Evolutionary conservation across 805 yeast genomes (phyloP).

Genomic region (Teunomyces aglyptinius): DNA sequence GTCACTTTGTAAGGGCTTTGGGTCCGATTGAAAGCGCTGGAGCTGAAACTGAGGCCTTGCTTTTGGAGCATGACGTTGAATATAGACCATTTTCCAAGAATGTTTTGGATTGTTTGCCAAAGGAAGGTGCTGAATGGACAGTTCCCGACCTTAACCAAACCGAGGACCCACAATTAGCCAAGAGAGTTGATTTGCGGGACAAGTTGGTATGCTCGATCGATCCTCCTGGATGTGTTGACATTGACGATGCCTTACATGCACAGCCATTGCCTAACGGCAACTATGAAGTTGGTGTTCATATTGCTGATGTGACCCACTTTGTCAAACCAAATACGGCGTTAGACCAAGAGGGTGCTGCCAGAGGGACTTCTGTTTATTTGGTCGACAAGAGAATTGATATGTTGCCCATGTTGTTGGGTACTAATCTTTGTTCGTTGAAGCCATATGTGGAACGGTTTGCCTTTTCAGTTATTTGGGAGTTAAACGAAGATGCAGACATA

Average conservation of each 20-base stretch:
- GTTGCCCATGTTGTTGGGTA: constrained; percentile 93
- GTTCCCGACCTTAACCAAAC: constrained; percentile 65
- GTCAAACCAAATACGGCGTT: constrained; percentile 90
- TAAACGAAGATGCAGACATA: constrained; percentile 82
- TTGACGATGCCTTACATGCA: constrained; percentile 97
- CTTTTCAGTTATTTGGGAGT: constrained; percentile 93
- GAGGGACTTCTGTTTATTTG: constrained; percentile 95
- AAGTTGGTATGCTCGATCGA: constrained; percentile 91
- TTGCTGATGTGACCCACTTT: constrained; percentile 97
- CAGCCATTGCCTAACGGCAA: constrained; percentile 82
- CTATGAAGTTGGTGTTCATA: constrained; percentile 96
- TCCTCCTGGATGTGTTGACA: constrained; percentile 98
- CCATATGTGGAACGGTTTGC: constrained; percentile 96
- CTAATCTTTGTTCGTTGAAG: constrained; percentile 90
- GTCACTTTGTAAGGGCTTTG: constrained; percentile 86
- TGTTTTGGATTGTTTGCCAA: constrained; percentile 88
- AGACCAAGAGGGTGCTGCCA: constrained; percentile 92
- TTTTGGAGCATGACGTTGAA: constrained; percentile 94
- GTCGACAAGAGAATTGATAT: constrained; percentile 98
- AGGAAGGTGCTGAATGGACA: constrained; percentile 90
- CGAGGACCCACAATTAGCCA: constrained; percentile 53
- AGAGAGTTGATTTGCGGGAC: constrained; percentile 84
- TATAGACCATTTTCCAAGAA: constrained; percentile 92
- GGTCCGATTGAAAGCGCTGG: constrained; percentile 90
- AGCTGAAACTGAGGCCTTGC: constrained; percentile 94